phyloP scores from a whole-genome alignment of 768 basidiomycete genomes.

The Mycena olivaceomarginata region DNA sequence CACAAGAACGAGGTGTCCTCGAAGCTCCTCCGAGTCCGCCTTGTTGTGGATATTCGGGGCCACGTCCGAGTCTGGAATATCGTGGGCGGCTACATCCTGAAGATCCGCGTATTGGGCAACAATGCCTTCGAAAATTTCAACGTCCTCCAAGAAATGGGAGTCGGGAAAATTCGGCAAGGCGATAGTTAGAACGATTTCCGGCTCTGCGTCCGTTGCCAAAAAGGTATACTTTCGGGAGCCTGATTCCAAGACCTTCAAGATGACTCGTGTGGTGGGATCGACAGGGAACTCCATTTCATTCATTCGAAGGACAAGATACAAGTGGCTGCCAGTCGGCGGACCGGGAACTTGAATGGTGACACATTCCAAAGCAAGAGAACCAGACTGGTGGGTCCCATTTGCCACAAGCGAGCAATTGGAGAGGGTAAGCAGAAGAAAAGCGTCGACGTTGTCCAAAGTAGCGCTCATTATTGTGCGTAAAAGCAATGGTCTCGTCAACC shows the following conservation, averaged over 20 bases:
- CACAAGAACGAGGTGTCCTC: constrained; percentile 81
- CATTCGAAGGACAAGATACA: constrained; percentile 80
- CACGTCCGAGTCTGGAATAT: constrained; percentile 8
- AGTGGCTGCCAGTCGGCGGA: constrained; percentile 59
- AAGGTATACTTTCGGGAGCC: constrained; percentile 68
- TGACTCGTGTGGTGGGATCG: constrained; percentile 68
- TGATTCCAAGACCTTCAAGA: constrained; percentile 60
- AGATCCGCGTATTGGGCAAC: constrained; percentile 79
- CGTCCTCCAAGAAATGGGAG: constrained; percentile 68
- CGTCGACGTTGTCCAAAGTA: constrained; percentile 54
- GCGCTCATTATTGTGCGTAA: background rate
- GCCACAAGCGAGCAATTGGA: constrained; percentile 66
- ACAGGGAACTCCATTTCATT: constrained; percentile 75
- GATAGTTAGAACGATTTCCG: constrained; percentile 61
- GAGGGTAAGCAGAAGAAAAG: constrained; percentile 74
- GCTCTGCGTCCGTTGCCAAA: constrained; percentile 59
- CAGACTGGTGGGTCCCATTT: constrained; percentile 58
- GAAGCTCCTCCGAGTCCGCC: constrained; percentile 58
- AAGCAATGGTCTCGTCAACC: background rate
- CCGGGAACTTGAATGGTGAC: constrained; percentile 69
- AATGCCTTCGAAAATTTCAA: constrained; percentile 80
- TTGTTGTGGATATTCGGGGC: constrained; percentile 40
- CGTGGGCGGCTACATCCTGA: constrained; percentile 45
- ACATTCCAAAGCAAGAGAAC: constrained; percentile 75
- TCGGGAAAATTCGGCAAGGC: constrained; percentile 52